Evolutionary conservation across 1,139 yeast species (phyloP).

Genomic region (Suhomyces kunorum): DNA sequence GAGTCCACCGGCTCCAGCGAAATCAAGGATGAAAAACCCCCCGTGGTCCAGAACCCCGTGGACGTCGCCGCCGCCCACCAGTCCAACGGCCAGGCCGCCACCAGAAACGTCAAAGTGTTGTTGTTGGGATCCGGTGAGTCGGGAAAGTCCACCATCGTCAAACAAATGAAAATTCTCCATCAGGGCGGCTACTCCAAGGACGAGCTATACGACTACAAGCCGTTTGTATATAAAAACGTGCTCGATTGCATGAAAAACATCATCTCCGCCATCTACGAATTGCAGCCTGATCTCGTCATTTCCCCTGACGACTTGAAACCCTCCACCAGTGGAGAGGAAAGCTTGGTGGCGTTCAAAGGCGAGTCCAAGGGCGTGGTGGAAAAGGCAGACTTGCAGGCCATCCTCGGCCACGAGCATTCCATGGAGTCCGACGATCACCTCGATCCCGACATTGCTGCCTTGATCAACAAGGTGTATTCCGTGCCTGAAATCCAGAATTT

Average conservation of each 20-base stretch:
- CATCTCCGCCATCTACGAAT: slow-evolving; percentile 55
- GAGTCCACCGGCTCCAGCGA: slow-evolving; percentile 23
- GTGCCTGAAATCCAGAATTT: slow-evolving; percentile 57
- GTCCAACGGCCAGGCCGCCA: slow-evolving; percentile 6
- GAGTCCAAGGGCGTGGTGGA: slow-evolving; percentile 23
- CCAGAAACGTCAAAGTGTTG: slow-evolving; percentile 58
- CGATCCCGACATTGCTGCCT: slow-evolving; percentile 44
- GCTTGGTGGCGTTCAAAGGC: slow-evolving; percentile 18
- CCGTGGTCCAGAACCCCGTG: slow-evolving; percentile 12
- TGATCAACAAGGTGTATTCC: slow-evolving; percentile 54
- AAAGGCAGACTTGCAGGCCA: slow-evolving; percentile 46
- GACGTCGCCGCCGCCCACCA: slow-evolving; percentile 12
- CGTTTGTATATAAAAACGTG: slow-evolving; percentile 68
- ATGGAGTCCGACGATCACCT: slow-evolving; percentile 50
- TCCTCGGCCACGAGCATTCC: slow-evolving; percentile 51
- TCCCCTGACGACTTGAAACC: slow-evolving; percentile 21
- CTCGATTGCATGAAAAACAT: slow-evolving; percentile 66
- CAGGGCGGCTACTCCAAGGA: slow-evolving; percentile 67
- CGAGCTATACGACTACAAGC: slow-evolving; percentile 65
- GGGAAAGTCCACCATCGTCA: slow-evolving; percentile 75
- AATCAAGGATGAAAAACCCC: slow-evolving; percentile 9
- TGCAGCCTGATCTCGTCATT: slow-evolving; percentile 50
- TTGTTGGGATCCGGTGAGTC: slow-evolving; percentile 78
- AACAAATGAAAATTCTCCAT: slow-evolving; percentile 73
- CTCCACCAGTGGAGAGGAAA: slow-evolving; percentile 16